phyloP scores from a whole-genome alignment of 2,329 filamentous ascomycete species.

The Fusarium burgessii region DNA sequence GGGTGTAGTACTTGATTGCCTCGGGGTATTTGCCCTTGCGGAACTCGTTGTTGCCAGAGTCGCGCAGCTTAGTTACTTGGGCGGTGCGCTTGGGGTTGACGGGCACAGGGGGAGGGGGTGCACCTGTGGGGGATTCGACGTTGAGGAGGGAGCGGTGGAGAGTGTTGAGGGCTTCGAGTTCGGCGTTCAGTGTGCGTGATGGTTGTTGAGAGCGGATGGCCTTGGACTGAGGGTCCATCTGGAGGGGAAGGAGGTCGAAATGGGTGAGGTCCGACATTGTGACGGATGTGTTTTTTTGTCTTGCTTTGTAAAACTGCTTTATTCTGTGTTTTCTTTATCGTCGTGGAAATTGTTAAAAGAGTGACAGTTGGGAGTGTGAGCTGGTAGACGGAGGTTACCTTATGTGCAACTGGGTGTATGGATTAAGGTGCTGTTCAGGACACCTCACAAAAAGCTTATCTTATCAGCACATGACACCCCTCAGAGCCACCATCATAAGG shows the following conservation, averaged over 20 bases:
- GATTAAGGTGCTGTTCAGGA: conserved; percentile 43
- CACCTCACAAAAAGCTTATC: conserved; percentile 53
- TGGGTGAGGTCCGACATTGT: conserved; percentile 72
- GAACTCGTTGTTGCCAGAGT: conserved; percentile 85
- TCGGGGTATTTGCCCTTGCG: conserved; percentile 81
- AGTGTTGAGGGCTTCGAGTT: conserved; percentile 80
- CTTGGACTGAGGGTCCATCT: conserved; percentile 86
- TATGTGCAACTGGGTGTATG: not conserved
- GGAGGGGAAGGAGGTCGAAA: conserved; percentile 85
- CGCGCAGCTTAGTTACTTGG: conserved; percentile 90
- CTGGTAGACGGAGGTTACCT: conserved; percentile 1
- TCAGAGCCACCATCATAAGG: conserved; percentile 14
- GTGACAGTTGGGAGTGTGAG: conserved; percentile 27
- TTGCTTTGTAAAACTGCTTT: not conserved
- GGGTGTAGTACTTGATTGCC: conserved; percentile 82
- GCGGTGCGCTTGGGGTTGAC: conserved; percentile 93
- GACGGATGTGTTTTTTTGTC: conserved; percentile 9
- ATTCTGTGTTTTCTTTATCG: not conserved
- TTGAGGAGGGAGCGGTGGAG: conserved; percentile 80
- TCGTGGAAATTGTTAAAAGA: conserved; percentile 21
- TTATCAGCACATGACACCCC: conserved; percentile 54
- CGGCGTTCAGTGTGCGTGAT: conserved; percentile 66
- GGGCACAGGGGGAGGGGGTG: conserved; percentile 88
- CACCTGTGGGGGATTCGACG: conserved; percentile 63
- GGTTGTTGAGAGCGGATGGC: conserved; percentile 66